phyloP scores from a whole-genome alignment of 139 green algal species.

The Closterium sp. region DNA sequence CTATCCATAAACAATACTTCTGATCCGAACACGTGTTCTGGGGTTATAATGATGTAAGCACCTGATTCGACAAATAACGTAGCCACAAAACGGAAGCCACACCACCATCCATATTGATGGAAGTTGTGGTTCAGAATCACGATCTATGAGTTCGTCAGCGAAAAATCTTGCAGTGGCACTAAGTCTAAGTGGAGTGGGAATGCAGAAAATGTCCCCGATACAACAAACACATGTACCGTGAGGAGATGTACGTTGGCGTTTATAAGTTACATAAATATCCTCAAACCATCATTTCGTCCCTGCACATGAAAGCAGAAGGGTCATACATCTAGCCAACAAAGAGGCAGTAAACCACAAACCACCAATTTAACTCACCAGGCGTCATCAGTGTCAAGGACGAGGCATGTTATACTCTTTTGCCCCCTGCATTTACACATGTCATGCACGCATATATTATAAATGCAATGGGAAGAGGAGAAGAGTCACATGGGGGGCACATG shows the following conservation, averaged over 20 bases:
- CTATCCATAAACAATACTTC: no score
- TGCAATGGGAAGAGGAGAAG: no score
- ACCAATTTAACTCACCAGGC: conserved; percentile 38
- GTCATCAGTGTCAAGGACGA: conserved; percentile 46
- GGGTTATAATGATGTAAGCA: neutral
- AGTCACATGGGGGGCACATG: neutral
- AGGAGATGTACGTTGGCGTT: neutral
- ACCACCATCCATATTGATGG: neutral
- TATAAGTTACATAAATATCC: neutral
- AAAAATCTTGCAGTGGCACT: neutral
- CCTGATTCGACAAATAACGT: neutral
- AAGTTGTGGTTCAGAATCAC: neutral
- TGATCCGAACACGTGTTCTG: neutral
- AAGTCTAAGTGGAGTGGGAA: neutral
- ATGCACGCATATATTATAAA: neutral
- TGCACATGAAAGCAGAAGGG: neutral
- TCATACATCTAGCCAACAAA: neutral
- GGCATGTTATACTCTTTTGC: conserved; percentile 30
- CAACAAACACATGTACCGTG: neutral
- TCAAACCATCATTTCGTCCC: neutral
- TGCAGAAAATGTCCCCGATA: neutral
- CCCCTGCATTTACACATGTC: conserved; percentile 30
- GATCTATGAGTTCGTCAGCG: neutral
- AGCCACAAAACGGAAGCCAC: neutral
- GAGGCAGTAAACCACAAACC: neutral